A percentile compares a stretch with the other conserved stretches of the same genome.
Evolutionary conservation across 148 eudicot species (phyloP).

Genomic region (Euryodendron excelsum): DNA sequence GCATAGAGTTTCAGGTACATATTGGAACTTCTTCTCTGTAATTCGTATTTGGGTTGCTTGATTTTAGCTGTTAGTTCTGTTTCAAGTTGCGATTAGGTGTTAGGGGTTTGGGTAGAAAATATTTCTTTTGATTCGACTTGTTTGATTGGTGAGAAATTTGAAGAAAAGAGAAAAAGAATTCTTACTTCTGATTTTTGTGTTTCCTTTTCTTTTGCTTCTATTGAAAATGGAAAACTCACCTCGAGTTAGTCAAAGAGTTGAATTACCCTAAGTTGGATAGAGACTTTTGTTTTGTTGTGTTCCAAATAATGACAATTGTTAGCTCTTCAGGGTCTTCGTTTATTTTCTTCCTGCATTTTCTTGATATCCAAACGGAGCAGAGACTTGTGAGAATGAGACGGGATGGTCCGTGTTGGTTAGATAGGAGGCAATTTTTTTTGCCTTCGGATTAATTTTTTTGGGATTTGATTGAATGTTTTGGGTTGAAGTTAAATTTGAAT

Average conservation of each 20-base stretch:
- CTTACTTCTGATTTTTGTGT: background rate
- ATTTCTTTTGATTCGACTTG: background rate
- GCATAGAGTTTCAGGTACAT: conserved; percentile 21
- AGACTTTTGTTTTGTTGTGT: conserved; percentile 13
- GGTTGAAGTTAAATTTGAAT: background rate
- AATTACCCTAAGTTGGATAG: background rate
- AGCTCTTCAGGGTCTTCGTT: background rate
- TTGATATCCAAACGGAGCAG: background rate
- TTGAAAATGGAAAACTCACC: background rate
- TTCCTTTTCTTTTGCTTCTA: background rate
- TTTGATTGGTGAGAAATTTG: background rate
- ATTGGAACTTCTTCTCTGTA: background rate
- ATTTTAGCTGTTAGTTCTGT: background rate
- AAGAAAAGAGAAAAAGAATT: background rate
- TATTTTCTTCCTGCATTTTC: conserved; percentile 5
- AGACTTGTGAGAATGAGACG: too few relatives aligned
- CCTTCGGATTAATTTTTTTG: background rate
- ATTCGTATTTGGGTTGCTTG: background rate
- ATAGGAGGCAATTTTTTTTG: too few relatives aligned
- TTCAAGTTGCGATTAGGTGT: background rate
- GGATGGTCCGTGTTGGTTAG: too few relatives aligned
- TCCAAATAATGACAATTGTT: background rate
- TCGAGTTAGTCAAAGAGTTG: conserved; percentile 12
- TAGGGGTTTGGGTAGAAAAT: background rate
- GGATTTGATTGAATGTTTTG: background rate